Conservation (phyloP, 75 land plant genomes). For the Selaginella tamariscina region DNA sequence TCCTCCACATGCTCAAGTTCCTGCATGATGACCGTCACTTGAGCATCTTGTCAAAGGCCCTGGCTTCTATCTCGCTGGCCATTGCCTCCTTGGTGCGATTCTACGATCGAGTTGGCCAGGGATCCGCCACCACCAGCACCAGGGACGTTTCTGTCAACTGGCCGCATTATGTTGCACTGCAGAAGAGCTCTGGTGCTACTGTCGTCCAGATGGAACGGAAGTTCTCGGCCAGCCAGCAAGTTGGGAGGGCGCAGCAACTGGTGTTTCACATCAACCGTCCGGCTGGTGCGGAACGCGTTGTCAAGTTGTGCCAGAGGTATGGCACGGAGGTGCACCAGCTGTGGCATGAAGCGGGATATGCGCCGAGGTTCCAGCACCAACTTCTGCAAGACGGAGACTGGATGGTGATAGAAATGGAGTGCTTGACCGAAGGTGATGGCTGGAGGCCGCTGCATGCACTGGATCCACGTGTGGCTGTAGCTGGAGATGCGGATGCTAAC, state of each 20-base stretch:
- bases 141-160: slow-evolving; percentile 3
- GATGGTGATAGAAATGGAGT: neutral
- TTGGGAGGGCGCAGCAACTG: neutral
- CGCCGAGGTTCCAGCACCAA: neutral
- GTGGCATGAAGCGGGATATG: neutral
- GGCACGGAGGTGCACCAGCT: neutral
- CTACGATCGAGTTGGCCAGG: slow-evolving; percentile 1
- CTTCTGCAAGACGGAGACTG: neutral
- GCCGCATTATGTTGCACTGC: neutral
- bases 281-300: neutral
- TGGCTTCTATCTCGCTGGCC: slow-evolving; percentile 2
- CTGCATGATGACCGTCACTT: neutral
- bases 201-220: neutral
- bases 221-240: slow-evolving; percentile 4
- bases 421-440: slow-evolving; percentile 2
- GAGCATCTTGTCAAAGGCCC: neutral
- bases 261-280: neutral
- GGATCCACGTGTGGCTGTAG: neutral
- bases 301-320: slow-evolving; percentile 1
- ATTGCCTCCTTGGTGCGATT: neutral
- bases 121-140: neutral
- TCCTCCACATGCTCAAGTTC: slow-evolving; percentile 3
- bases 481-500: neutral
- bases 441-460: slow-evolving; percentile 1
- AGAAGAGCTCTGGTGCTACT: slow-evolving; percentile 3